Conservation (phyloP, 129 eudicot genomes). For the Flaveria robusta region DNA sequence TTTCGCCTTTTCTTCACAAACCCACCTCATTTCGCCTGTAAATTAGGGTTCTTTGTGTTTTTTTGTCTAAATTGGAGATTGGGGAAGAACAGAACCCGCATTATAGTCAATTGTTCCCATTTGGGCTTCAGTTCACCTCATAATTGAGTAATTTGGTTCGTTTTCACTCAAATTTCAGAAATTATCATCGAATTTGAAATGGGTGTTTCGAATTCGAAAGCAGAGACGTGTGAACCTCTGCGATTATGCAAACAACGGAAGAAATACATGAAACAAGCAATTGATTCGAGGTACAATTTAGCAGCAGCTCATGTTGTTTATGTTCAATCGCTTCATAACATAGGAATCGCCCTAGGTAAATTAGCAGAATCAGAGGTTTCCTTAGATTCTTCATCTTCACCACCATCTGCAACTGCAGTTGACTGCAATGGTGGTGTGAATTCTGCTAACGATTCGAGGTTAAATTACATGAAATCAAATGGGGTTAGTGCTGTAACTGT, state of each 20-base stretch:
- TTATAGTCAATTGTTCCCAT: background rate
- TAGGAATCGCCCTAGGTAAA: conserved; percentile 67
- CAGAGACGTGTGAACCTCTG: conserved; percentile 65
- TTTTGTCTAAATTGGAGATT: background rate
- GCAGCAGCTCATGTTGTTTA: conserved; percentile 91
- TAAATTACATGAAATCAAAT: conserved; percentile 62
- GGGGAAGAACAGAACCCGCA: background rate
- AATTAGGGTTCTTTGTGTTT: background rate
- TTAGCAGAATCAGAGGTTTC: conserved; percentile 64
- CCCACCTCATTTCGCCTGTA: conserved; percentile 7
- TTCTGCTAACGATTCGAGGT: conserved; percentile 35
- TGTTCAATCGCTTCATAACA: conserved; percentile 58
- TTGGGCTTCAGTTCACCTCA: background rate
- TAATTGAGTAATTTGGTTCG: background rate
- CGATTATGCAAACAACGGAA: conserved; percentile 72
- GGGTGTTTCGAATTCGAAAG: conserved; percentile 72
- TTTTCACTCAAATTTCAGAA: background rate
- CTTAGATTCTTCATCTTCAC: conserved; percentile 47
- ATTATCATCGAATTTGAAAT: conserved; percentile 26
- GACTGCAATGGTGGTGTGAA: too few species aligned
- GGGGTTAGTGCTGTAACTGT: conserved; percentile 53
- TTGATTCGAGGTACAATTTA: conserved; percentile 75
- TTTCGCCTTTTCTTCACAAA: background rate
- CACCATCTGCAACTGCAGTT: conserved; percentile 25
- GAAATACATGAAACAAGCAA: conserved; percentile 70